Evolutionary conservation across 2,329 filamentous ascomycete species (phyloP).

Genomic region (Hymenoscyphus fraxineus): DNA sequence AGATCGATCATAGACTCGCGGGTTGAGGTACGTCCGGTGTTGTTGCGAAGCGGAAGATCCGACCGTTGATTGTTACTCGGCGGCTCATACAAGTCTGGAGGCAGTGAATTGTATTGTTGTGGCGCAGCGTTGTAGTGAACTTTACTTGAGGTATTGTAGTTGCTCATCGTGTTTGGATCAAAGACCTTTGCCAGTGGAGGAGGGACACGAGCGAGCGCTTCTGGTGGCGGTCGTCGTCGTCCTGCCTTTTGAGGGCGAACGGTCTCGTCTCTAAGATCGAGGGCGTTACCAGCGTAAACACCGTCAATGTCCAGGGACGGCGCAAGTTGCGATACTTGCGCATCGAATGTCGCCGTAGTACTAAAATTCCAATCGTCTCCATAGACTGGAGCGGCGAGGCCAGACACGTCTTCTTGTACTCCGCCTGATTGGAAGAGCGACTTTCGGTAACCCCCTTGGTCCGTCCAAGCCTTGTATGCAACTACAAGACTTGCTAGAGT

Average conservation of each 20-base stretch:
- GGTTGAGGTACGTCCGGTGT: constrained; percentile 48
- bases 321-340: constrained; percentile 48
- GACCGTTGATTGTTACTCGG: constrained; percentile 34
- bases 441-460: constrained; percentile 65
- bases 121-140: constrained; percentile 52
- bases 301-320: constrained; percentile 58
- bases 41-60: constrained; percentile 57
- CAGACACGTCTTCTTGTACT: constrained; percentile 41
- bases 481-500: constrained; percentile 63
- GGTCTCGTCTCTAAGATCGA: constrained; percentile 49
- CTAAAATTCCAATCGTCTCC: constrained; percentile 66
- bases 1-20: constrained; percentile 63
- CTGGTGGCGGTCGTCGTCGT: constrained; percentile 53
- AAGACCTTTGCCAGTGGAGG: constrained; percentile 62
- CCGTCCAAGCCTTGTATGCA: constrained; percentile 72
- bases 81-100: constrained; percentile 6
- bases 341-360: constrained; percentile 61
- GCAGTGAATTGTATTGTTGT: constrained; percentile 13
- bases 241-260: constrained; percentile 46
- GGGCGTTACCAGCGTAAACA: constrained; percentile 54
- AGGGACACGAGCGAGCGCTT: constrained; percentile 50
- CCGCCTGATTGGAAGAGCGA: constrained; percentile 60
- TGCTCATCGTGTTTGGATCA: constrained; percentile 61
- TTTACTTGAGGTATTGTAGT: constrained; percentile 60
- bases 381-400: background rate